Base-by-base conservation (phyloP, 2,329 filamentous ascomycete genomes). In the Atkinsonella texensis region DNA sequence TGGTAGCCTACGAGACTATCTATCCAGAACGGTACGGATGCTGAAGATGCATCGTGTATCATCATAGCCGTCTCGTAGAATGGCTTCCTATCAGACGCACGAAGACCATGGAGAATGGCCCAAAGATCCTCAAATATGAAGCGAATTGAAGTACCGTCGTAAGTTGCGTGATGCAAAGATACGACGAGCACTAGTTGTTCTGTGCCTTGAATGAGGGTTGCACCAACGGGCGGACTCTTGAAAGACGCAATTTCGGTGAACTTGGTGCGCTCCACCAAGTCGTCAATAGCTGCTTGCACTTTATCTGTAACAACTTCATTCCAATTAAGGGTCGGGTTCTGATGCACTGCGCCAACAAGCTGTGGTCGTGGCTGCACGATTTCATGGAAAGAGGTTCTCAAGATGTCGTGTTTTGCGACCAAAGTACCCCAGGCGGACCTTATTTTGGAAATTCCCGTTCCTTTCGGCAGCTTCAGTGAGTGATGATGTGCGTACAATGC, bases 361-460 rank as follows among this genome's bases (percentile, higher is more conserved):
- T 35, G n/a, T 39, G 50, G 13, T 10, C 20, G 28, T 39, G 38
- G 13, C 13, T 33, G 38, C 2, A 20, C 17, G 17, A 44, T 40
- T 17, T 31, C 41, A 41, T 65, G 60, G 54, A 68, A 67, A 0
- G 64, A 50, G 17, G 60, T 62, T 44, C 60, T 52, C 33, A 62
- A 50, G 23, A 62, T 59, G 28, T 60, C 57, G 39, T 60, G 52
- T 5, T 42, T 49, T 11, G 49, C 35, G 13, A 60, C 41, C 10
- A 62, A 43, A 11, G 13, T 13, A 10, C 39, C 28, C 56, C 57
- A 59, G 0, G 60, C 54, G 11, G 40, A 33, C 42, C 50, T 52
- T 15, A 61, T 52, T 18, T 46, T 42, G 11, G 48, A 43, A 3
- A 49, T 49, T 28, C 56, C 46, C 13, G 58, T 53, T 23, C 43